Base-by-base conservation (phyloP, 2,329 filamentous ascomycete species). In the Fusarium anguioides region DNA sequence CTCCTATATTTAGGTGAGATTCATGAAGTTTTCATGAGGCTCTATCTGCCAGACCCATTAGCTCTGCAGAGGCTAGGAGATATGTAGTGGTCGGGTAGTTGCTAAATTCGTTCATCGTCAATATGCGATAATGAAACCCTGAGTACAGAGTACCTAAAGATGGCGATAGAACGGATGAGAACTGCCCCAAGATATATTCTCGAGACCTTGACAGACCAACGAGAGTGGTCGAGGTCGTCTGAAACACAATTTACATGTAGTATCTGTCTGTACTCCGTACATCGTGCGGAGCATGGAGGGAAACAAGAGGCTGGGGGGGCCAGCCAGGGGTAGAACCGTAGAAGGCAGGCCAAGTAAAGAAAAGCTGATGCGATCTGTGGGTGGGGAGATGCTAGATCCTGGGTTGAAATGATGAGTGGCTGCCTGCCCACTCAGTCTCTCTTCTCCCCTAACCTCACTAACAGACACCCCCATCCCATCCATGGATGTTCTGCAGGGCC, bases 281-380 rank as follows among this genome's bases (percentile, higher is more conserved):
- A 15, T 33, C 15, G 15, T 14, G 31, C 15, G 15, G 29, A 44
- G 36, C 42, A 27, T 44, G 36, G 44, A 39, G 49, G 45, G 29
- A 57, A 48, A 47, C 18, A 39, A 52, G 60, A 65, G 50, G 60
- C 31, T 66, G 47, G 65, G 47, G 47, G 31, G 24, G 8, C 29
- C 40, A 45, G 31, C 42, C 46, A 64, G 65, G 65, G 60, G 44
- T 36, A 48, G 52, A 47, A 42, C n/a, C n/a, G n/a, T n/a, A 47
- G 35, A n/a, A 57, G 36, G 36, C 42, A 61, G 62, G 48, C 61
- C 31, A 60, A 46, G 48, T 60, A 61, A 55, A 68, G 52, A 64
- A 62, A 48, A 68, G 52, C 57, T 72, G 69, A 71, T 62, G 71
- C 71, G 69, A 73, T 73, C 71, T 73, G 33, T 70, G 48, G 53